Evolutionary conservation across 2,329 filamentous ascomycete species (phyloP).

Genomic region (Nigrospora sphaerica): DNA sequence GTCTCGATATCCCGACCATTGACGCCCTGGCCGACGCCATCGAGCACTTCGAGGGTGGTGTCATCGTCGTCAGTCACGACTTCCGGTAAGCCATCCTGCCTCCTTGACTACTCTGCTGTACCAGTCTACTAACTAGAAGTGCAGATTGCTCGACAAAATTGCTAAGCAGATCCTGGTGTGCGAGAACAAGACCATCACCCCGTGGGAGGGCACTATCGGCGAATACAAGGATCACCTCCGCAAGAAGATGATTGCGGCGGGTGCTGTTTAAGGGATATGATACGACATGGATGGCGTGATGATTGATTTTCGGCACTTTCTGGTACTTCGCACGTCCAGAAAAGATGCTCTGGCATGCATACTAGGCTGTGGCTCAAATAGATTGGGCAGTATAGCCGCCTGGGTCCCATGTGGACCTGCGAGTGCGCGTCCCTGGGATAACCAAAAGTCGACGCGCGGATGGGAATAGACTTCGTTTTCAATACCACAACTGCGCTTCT

Average conservation of each 20-base stretch:
- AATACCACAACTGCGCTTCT: too few relatives aligned
- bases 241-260: conserved; percentile 94
- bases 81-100: conserved; percentile 65
- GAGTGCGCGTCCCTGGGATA: not conserved
- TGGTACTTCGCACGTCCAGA: not conserved
- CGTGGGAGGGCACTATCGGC: conserved; percentile 84
- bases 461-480: not conserved
- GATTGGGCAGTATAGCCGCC: conserved; percentile 2
- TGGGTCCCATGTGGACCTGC: not conserved
- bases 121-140: conserved; percentile 9
- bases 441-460: conserved; percentile 1
- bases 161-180: conserved; percentile 99
- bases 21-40: conserved; percentile 97
- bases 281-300: not conserved
- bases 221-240: conserved; percentile 98
- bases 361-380: conserved; percentile 2
- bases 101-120: not conserved
- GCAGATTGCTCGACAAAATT: conserved; percentile 94
- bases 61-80: conserved; percentile 96
- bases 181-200: conserved; percentile 89
- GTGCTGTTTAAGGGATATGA: conserved; percentile 62
- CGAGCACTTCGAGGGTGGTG: conserved; percentile 92
- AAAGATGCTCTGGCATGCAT: conserved; percentile 1
- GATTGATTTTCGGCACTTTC: not conserved
- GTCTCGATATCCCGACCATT: conserved; percentile 97